Conservation (phyloP, 805 yeast genomes). For the Wickerhamomyces bovis region DNA sequence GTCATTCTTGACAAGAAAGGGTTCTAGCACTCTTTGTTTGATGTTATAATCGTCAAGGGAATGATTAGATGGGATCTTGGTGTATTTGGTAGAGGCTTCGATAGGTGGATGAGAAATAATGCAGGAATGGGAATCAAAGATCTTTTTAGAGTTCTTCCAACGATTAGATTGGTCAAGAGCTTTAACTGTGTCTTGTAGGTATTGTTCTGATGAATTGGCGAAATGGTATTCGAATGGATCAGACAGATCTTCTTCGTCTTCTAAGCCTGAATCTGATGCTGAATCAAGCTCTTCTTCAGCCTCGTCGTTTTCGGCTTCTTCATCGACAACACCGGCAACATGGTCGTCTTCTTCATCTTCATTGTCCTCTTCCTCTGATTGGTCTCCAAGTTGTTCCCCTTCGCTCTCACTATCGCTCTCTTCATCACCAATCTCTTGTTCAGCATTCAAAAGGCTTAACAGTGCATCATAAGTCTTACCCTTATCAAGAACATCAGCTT, state of each 20-base stretch:
- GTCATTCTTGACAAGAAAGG: slow-evolving; percentile 18
- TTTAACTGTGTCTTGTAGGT: slow-evolving; percentile 32
- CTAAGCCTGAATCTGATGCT: too few relatives aligned
- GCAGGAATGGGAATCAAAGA: slow-evolving; percentile 14
- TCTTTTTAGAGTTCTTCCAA: slow-evolving; percentile 22
- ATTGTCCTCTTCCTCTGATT: slow-evolving; percentile 9
- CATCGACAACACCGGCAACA: slow-evolving; percentile 19
- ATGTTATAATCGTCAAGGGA: slow-evolving; percentile 33
- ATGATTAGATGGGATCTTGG: slow-evolving; percentile 17
- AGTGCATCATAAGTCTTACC: slow-evolving; percentile 61
- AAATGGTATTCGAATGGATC: slow-evolving; percentile 83
- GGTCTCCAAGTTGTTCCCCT: slow-evolving; percentile 15
- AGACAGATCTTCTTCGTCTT: slow-evolving; percentile 32
- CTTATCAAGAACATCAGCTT: slow-evolving; percentile 19
- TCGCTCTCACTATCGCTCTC: slow-evolving; percentile 11
- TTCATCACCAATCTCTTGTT: slow-evolving; percentile 28
- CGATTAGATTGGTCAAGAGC: slow-evolving; percentile 22
- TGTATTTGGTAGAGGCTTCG: slow-evolving; percentile 11
- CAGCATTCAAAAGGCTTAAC: slow-evolving; percentile 51
- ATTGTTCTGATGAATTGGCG: slow-evolving; percentile 36
- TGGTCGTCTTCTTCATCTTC: slow-evolving; percentile 24
- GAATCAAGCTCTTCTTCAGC: slow-evolving; percentile 20
- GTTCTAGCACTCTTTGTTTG: slow-evolving; percentile 36
- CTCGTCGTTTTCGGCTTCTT: slow-evolving; percentile 17
- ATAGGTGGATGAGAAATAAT: slow-evolving; percentile 23